Percentiles rank a stretch among this genome's conserved stretches.
Evolutionary conservation across 169 alveolate species (phyloP).

Genomic region (Toxoplasma gondii): DNA sequence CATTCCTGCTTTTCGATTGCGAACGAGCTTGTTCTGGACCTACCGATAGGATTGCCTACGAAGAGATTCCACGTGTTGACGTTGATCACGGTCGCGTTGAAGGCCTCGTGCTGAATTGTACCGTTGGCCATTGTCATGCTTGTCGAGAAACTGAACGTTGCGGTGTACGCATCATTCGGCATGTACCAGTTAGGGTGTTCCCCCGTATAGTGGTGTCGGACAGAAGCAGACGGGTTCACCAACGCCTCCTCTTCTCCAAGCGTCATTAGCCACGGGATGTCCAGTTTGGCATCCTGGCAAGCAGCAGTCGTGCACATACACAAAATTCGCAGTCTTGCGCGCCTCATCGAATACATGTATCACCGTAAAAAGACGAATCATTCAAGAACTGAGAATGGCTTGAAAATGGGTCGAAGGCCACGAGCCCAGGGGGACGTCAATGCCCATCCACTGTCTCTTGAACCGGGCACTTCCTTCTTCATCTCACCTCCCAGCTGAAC

Average conservation of each 20-base stretch:
- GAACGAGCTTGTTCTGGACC: background rate
- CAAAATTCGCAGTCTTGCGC: background rate
- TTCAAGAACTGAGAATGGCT: background rate
- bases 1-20: no score
- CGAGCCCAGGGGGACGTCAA: background rate
- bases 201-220: conserved; percentile 45
- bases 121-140: conserved; percentile 45
- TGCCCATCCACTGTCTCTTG: no score
- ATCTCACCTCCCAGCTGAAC: no score
- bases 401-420: background rate
- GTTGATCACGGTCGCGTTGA: conserved; percentile 44
- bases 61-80: conserved; percentile 57
- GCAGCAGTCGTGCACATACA: background rate
- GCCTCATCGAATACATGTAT: background rate
- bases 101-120: conserved; percentile 21
- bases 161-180: conserved; percentile 48
- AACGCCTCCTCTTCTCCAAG: conserved; percentile 49
- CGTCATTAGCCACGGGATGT: conserved; percentile 62
- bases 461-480: no score
- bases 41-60: conserved; percentile 51
- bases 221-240: conserved; percentile 16
- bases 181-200: conserved; percentile 51
- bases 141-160: conserved; percentile 8
- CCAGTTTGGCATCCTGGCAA: conserved; percentile 53
- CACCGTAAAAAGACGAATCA: no score